phyloP scores from a whole-genome alignment of 345 rosid genomes.

The Eutrema heterophyllum region DNA sequence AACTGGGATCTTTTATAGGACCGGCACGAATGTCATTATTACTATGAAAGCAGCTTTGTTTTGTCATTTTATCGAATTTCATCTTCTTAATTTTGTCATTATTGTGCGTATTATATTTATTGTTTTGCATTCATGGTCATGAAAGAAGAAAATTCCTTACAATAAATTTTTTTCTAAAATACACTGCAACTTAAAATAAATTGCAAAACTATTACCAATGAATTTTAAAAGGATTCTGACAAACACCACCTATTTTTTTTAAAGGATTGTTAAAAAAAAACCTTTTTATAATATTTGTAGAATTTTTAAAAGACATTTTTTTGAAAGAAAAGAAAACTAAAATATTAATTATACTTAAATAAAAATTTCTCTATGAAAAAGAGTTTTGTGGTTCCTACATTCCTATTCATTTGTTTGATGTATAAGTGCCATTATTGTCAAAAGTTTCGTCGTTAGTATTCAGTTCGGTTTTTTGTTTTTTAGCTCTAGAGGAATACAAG shows the following conservation, averaged over 20 bases:
- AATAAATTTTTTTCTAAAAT: neutral
- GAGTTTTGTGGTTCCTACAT: neutral
- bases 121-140: neutral
- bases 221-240: neutral
- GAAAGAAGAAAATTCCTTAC: neutral
- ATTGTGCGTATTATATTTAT: neutral
- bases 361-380: neutral
- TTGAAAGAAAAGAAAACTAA: neutral
- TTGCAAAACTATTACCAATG: neutral
- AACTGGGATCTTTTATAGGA: neutral
- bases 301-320: neutral
- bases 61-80: neutral
- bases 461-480: neutral
- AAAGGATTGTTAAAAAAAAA: neutral
- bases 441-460: neutral
- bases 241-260: neutral
- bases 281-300: neutral
- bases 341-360: neutral
- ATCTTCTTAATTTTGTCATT: neutral
- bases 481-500: neutral
- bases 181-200: neutral
- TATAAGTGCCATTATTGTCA: neutral
- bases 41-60: neutral
- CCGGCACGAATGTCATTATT: constrained; percentile 1
- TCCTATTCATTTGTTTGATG: neutral